Base-by-base conservation (phyloP, 352 stramenopile species). In the Pythium diclinum region DNA sequence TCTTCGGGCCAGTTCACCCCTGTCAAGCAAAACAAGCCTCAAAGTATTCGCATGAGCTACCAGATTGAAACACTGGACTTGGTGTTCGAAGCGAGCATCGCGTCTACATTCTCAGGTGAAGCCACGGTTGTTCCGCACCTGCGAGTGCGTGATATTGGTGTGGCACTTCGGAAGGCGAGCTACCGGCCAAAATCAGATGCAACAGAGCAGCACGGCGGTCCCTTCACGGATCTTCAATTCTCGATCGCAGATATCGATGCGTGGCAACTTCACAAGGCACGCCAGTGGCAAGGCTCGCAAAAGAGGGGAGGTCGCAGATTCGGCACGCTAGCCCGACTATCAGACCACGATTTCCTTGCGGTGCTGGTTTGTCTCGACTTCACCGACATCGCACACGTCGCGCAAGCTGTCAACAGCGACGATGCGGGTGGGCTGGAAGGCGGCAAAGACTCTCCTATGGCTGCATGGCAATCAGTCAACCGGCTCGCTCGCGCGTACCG, bases 381-480 rank as follows among this genome's bases (percentile, higher is more conserved):
- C 3, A 47, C 21, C 19, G 59, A 68, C 19, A 34, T 72, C 6
- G 10, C 25, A 13, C 40, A 28, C 6, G 23, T 72, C 5, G 30
- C 60, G 5, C 42, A 49, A 23, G 66, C 61, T n/a, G 6, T 68
- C 40, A 30, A 36, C 11, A 62, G 40, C 19, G 28, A 36, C 30
- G 17, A 3, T 13, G 8, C 51, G 36, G 34, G n/a, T 4, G 9
- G 25, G 13, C 23, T 32, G 23, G 46, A 52, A 16, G 11, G 28
- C 0, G 46, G 63, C 9, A 32, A n/a, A 33, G 21, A 34, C 23
- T 62, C 59, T 2, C 17, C 63, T 11, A 72, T 72, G 16, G 66
- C 55, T 7, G 32, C 60, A 6, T 72, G 66, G 66, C 66, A 72
- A 44, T 8, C 38, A 25, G 66, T 68, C 19, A 72, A 72, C 58